Conservation (phyloP, 177 flowering plant species). For the Vitis hybrid region DNA sequence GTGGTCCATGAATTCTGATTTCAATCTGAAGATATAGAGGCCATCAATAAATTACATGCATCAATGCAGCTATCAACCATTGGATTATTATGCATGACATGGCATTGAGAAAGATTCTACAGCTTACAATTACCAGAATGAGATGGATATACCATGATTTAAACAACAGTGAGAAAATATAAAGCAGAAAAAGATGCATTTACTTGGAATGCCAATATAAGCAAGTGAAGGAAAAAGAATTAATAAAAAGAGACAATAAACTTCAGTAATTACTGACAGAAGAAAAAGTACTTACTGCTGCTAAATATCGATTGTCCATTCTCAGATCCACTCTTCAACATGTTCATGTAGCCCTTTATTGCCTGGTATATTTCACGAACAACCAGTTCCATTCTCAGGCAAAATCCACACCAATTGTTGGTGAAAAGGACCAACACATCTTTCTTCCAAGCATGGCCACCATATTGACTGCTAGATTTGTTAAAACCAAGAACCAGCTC, state of each 20-base stretch:
- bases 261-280: background rate
- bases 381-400: conserved; percentile 85
- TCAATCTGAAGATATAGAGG: no score
- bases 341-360: conserved; percentile 48
- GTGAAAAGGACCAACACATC: conserved; percentile 87
- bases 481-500: conserved; percentile 53
- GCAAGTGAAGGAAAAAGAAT: background rate
- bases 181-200: no score
- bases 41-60: no score
- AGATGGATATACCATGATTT: no score
- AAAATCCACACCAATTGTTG: conserved; percentile 95
- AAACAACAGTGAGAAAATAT: no score
- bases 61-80: no score
- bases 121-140: no score
- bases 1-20: no score
- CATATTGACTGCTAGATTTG: conserved; percentile 28
- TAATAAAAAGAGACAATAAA: background rate
- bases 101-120: no score
- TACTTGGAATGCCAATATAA: background rate
- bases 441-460: conserved; percentile 42
- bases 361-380: conserved; percentile 87
- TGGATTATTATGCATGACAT: no score
- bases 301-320: conserved; percentile 19
- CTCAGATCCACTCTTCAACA: conserved; percentile 32
- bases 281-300: conserved; percentile 35